Base-by-base conservation (phyloP, 306 rosid genomes). In the Cotoneaster glaucophyllus region DNA sequence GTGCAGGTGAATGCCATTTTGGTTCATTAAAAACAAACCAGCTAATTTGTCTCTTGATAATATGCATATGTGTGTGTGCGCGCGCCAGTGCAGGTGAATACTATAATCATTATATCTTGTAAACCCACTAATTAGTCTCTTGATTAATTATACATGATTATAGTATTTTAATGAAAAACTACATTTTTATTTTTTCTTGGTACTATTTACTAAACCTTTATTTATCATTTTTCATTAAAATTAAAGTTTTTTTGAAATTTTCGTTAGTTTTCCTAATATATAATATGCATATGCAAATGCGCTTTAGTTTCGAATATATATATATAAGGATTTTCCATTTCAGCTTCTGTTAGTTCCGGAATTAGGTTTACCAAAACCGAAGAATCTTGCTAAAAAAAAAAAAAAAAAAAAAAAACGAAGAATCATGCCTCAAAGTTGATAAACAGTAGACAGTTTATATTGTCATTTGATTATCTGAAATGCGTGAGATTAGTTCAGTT, bases 1-100 rank as follows among this genome's bases (percentile, higher is more conserved):
- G 62, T 84, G 93, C 93, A 89, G 92, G 74, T 84, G 85, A 91
- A 89, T 81, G 90, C 76, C 88, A 89, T 84, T 44, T 84, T 83
- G 93, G 83, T 34, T 64, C 29, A 29, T 22, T 8, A 63, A 53
- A 24, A n/a, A 13, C 17, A 17, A 43, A 5, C 72, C 56, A 11
- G 4, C 37, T 13, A 15, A 39, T 67, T 67, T 11, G 17, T 12
- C 19, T 48, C 21, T 48, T 48, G 54, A 48, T 48, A 15, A 17
- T 4, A 48, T 48, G 8, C 21, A 15, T 48, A 14, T 48, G 15
- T 44, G 54, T 48, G 53, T 8, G 44, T 9, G 44, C 3, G 44
- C 43, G 43, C 11, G 39, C 53, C 8, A 15, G 53, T 48, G 53
- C 53, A 48, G 53, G 53, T 48, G 53, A 48, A 48, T 14, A 14